Conservation (phyloP, 2,329 filamentous ascomycete genomes). For the Verticillium nonalfalfae region DNA sequence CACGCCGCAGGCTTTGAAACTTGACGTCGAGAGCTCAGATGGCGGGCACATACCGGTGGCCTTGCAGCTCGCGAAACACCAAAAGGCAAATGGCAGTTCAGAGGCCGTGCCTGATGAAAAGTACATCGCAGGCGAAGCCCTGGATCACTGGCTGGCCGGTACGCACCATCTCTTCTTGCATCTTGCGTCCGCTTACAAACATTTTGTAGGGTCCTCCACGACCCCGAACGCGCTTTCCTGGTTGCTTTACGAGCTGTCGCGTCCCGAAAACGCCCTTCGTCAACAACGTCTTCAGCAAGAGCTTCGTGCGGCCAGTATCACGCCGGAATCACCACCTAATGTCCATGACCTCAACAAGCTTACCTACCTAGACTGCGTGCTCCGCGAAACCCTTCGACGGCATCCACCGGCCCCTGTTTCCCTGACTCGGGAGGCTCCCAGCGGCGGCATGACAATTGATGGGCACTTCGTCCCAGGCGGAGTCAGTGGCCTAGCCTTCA, state of each 20-base stretch:
- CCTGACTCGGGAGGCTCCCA: not conserved
- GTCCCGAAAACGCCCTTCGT: not conserved
- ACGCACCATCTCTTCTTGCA: not conserved
- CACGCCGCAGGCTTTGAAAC: not conserved
- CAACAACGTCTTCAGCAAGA: not conserved
- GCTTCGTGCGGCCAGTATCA: not conserved
- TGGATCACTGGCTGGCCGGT: not conserved
- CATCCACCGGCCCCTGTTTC: not conserved
- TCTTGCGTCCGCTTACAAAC: not conserved
- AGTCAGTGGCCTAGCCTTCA: not conserved
- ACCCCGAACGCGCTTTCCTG: not conserved
- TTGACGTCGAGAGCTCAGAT: not conserved
- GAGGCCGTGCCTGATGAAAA: not conserved
- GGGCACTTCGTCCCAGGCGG: not conserved
- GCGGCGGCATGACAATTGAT: not conserved
- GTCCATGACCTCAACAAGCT: not conserved
- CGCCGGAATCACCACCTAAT: not conserved
- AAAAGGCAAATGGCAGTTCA: not conserved
- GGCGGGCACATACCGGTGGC: not conserved
- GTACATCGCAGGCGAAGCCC: not conserved
- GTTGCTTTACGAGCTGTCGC: not conserved
- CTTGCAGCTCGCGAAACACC: not conserved
- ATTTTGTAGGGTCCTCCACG: not conserved
- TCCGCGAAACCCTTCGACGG: not conserved
- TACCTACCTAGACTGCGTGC: not conserved